These are phyloP conservation scores for Dendrothele bispora DNA, from an alignment of 768 basidiomycete genomes.

Conservation along the genomic window DNA sequence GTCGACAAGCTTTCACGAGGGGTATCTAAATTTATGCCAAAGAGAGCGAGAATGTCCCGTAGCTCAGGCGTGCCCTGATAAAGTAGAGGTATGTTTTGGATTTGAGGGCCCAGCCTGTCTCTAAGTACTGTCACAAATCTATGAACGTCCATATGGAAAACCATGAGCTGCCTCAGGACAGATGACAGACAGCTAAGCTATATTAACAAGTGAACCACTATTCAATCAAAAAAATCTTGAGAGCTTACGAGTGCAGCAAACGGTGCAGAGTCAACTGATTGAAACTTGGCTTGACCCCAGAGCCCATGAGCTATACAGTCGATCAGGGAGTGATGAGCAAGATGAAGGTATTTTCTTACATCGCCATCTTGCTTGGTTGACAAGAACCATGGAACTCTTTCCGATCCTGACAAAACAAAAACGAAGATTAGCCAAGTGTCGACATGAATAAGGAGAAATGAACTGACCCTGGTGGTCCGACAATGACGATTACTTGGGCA, in stretches of 20 bases:
- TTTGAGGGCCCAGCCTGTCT: conserved; percentile 65
- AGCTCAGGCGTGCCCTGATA: conserved; percentile 74
- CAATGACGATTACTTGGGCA: conserved; percentile 61
- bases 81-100: conserved; percentile 67
- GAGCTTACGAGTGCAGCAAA: conserved; percentile 60
- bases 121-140: conserved; percentile 61
- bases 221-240: not conserved
- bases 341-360: conserved; percentile 33
- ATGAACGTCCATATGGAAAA: conserved; percentile 68
- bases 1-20: conserved; percentile 58
- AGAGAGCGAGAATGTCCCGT: conserved; percentile 56
- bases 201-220: not conserved
- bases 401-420: conserved; percentile 47
- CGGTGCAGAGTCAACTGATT: conserved; percentile 62
- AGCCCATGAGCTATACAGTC: conserved; percentile 54
- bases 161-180: conserved; percentile 72
- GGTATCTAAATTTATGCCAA: conserved; percentile 49
- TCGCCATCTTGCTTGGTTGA: conserved; percentile 73
- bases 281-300: conserved; percentile 79
- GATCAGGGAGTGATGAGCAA: not conserved
- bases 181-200: conserved; percentile 70
- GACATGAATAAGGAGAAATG: not conserved
- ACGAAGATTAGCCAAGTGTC: not conserved
- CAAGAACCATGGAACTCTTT: conserved; percentile 72
- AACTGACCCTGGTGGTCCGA: conserved; percentile 63